Conservation (phyloP, 176 grass and related monocot species). For the Eragrostis curvula region DNA sequence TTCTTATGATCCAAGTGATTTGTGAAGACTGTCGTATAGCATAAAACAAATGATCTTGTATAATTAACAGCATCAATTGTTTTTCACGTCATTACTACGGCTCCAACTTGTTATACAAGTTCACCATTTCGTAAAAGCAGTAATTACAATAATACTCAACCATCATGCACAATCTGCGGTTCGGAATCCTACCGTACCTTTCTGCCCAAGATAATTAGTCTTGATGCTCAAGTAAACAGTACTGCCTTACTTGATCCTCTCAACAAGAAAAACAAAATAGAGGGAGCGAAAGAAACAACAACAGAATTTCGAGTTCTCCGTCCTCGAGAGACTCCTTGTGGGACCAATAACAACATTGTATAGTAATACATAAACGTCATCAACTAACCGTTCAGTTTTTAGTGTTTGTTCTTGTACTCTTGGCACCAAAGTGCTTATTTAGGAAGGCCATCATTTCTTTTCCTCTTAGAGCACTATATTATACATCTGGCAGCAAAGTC, state of each 20-base stretch:
- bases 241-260: not conserved
- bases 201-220: constrained; percentile 15
- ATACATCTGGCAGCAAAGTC: constrained; percentile 11
- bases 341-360: not conserved
- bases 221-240: constrained; percentile 30
- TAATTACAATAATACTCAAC: not conserved
- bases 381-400: not conserved
- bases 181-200: not conserved
- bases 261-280: not conserved
- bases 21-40: not conserved
- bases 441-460: not conserved
- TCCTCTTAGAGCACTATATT: not conserved
- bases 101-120: not conserved
- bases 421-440: constrained; percentile 2
- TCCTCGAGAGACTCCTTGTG: not conserved
- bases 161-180: not conserved
- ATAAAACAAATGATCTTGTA: not conserved
- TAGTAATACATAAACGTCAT: not conserved
- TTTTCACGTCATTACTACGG: not conserved
- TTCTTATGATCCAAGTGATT: not conserved
- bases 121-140: not conserved
- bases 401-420: not conserved
- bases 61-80: not conserved
- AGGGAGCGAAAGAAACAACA: not conserved
- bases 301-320: not conserved